Base-by-base conservation (phyloP, 2,329 filamentous ascomycete species). In the Tympanopsis confertula region DNA sequence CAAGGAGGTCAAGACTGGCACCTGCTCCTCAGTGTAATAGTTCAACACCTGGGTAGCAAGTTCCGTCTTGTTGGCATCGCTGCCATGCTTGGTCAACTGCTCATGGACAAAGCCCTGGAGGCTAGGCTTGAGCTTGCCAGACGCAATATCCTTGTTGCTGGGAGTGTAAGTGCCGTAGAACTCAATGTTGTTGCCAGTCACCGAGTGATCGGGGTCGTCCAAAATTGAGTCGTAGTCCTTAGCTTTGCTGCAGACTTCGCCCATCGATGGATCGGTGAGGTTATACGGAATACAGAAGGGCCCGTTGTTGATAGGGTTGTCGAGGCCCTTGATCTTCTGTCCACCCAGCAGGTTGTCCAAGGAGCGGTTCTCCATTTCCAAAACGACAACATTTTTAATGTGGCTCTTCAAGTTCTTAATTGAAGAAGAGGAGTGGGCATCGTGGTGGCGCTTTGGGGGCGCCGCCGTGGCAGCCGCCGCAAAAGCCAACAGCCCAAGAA, bases 151-250 rank as follows among this genome's bases (percentile, higher is more conserved):
- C 1, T 38, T 46, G 39, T 63, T 63, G 45, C 54, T 50, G 1
- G 61, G 61, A 14, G 44, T 51, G 35, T 57, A 65, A n/a, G 49
- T 55, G 37, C 59, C 56, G 38, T 56, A 65, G 47, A 65, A 63
- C 50, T 66, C 51, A 36, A 63, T 50, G 46, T 63, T 64, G 48
- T 63, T 63, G 29, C 61, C 61, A 20, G 54, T 54, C 30, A 64
- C 50, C 2, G 54, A 51, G 44, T 66, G 61, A 41, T 59, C 55
- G 1, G 61, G 61, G 38, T 65, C 62, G 38, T 65, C 52, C 17
- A 52, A 40, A 20, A 63, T 52, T 0, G 58, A 62, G 46, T 65
- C 59, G 35, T 51, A 59, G 50, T 60, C 56, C 45, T 55, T 55
- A 26, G 55, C 50, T 3, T 38, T 38, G 18, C 50, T 52, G 50